Evolutionary conservation across 2,329 filamentous ascomycete species (phyloP), one percentile per base, ranked within the genome.

Genomic region (Arthrobotrys pseudoclavata): DNA sequence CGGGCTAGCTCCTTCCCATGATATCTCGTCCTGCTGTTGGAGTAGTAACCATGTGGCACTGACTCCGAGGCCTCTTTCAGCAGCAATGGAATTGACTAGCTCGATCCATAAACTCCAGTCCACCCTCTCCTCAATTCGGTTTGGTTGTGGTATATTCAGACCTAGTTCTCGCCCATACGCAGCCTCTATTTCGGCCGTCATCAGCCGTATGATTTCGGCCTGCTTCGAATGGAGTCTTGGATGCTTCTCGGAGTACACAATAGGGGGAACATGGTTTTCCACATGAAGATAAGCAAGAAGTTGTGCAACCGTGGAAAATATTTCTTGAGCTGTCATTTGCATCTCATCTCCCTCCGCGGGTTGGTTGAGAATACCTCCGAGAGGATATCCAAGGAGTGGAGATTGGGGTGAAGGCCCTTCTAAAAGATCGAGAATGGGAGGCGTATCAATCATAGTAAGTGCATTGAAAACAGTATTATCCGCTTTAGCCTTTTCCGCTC

Each of bases 211-310:
- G 45, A 77, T 71, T n/a, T 77, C 74, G 7, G 13, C 10, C 13
- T 71, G 60, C 45, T 60, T 77, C 2, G 18, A 20, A 15, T 71
- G 37, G 3, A 77, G 53, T n/a, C 67, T 45, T 22, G 74, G 74
- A 34, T 77, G 74, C 15, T 77, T 77, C 22, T 55, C 42, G 4
- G 74, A 77, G 22, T 77, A 77, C 12, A 77, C 67, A 2, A 71
- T 77, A 3, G 67, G 74, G 0, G 74, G 74, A 5, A 77, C 74
- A 68, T 77, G 74, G 9, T 77, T 71, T 42, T 77, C 67, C 15
- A 77, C 62, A 40, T 77, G 74, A 24, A 77, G 74, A 34, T 77
- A 77, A 3, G 74, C 74, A n/a, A 77, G 52, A n/a, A 77, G 67
- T 45, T 77, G 74, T 5, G 68, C 60, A 48, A 68, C 74, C 0